A percentile compares a stretch with the other conserved stretches of the same genome.
Evolutionary conservation across 2,329 filamentous ascomycete species (phyloP).

Genomic region (Fusarium kyushuense): DNA sequence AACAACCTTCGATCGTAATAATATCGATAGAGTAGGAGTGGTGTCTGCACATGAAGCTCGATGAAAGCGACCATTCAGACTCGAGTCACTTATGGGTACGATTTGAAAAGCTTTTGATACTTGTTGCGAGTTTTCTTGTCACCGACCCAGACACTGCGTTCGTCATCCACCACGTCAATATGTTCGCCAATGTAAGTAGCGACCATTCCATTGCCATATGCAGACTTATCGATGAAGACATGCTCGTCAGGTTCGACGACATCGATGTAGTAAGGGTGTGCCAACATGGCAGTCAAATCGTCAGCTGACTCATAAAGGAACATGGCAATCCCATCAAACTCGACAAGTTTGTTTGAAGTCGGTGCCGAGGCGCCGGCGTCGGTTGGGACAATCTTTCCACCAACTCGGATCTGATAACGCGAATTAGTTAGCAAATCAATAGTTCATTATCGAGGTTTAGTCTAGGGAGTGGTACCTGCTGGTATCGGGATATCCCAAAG

Average conservation of each 20-base stretch:
- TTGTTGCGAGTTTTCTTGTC: slow-evolving; percentile 26
- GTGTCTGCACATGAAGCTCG: fast-evolving
- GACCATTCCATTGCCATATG: slow-evolving; percentile 47
- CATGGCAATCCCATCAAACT: slow-evolving; percentile 50
- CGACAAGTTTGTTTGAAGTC: slow-evolving; percentile 35
- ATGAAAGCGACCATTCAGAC: background rate
- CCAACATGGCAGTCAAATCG: slow-evolving; percentile 41
- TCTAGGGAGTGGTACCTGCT: slow-evolving; percentile 26
- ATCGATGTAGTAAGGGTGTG: slow-evolving; percentile 48
- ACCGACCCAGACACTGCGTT: slow-evolving; percentile 45
- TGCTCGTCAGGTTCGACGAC: slow-evolving; percentile 50
- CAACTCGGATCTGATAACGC: slow-evolving; percentile 41
- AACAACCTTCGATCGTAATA: background rate
- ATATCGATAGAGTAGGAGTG: fast-evolving
- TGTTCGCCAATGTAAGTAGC: slow-evolving; percentile 45
- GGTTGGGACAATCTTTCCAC: slow-evolving; percentile 46
- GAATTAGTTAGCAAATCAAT: background rate
- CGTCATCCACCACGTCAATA: slow-evolving; percentile 44
- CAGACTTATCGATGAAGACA: slow-evolving; percentile 48
- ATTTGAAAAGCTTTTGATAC: slow-evolving; percentile 44
- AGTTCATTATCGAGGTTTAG: too few species aligned
- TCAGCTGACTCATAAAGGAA: slow-evolving; percentile 46
- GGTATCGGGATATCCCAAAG: slow-evolving; percentile 48
- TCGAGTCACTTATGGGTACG: slow-evolving; percentile 13
- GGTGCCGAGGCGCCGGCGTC: slow-evolving; percentile 34